Conservation (phyloP, 768 basidiomycete species). For the Termitomyces sp. region DNA sequence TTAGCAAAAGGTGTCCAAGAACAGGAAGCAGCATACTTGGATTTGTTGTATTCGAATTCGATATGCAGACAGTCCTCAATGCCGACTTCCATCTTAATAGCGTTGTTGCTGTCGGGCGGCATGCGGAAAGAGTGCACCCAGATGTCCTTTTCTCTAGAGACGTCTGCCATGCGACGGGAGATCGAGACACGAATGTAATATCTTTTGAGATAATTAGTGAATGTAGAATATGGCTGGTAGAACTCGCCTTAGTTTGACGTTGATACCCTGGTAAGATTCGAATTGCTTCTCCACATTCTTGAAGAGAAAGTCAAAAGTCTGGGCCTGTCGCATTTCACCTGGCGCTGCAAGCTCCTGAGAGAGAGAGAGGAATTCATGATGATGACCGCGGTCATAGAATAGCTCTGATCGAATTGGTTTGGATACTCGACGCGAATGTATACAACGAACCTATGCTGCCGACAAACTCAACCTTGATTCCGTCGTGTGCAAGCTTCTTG, state of each 20-base stretch:
- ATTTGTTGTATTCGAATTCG: slow-evolving; percentile 99
- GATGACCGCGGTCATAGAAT: slow-evolving; percentile 97
- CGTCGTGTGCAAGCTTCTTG: slow-evolving; percentile 91
- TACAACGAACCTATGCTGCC: slow-evolving; percentile 79
- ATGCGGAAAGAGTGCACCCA: slow-evolving; percentile 99
- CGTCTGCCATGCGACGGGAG: slow-evolving; percentile 88
- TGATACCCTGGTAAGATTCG: slow-evolving; percentile 96
- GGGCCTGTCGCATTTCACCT: slow-evolving; percentile 95
- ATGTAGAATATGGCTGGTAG: background rate
- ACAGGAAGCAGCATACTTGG: slow-evolving; percentile 60
- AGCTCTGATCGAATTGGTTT: slow-evolving; percentile 44
- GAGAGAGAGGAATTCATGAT: slow-evolving; percentile 94
- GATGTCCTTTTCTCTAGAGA: slow-evolving; percentile 86
- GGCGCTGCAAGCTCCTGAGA: slow-evolving; percentile 93
- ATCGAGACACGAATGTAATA: slow-evolving; percentile 92
- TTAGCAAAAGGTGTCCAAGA: background rate
- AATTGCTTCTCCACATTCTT: slow-evolving; percentile 99
- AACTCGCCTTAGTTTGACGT: slow-evolving; percentile 89
- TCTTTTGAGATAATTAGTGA: slow-evolving; percentile 32
- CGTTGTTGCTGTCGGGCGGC: slow-evolving; percentile 97
- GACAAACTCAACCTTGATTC: slow-evolving; percentile 96
- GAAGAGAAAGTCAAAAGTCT: slow-evolving; percentile 95
- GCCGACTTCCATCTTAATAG: slow-evolving; percentile 99
- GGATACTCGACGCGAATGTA: background rate
- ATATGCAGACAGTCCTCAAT: slow-evolving; percentile 99